Evolutionary conservation across 2,329 filamentous ascomycete species (phyloP).

Genomic region (Xylariales sp.): DNA sequence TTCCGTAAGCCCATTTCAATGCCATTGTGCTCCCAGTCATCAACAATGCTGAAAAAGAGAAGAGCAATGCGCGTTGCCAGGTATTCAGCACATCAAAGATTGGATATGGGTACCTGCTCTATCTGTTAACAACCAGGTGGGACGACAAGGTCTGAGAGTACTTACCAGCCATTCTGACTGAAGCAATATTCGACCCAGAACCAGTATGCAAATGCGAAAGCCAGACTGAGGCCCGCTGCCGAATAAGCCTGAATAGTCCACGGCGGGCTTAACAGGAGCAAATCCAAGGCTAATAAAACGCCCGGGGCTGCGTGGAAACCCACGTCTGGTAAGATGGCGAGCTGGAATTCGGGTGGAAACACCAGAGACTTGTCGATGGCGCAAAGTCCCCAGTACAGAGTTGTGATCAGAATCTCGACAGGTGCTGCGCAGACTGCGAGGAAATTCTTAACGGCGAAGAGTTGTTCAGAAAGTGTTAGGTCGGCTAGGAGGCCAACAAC

Average conservation of each 20-base stretch:
- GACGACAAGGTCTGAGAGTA: neutral
- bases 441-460: slow-evolving; percentile 65
- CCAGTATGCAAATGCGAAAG: slow-evolving; percentile 66
- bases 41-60: slow-evolving; percentile 61
- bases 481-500: slow-evolving; percentile 59
- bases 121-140: neutral
- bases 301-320: slow-evolving; percentile 65
- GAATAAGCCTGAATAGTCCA: slow-evolving; percentile 62
- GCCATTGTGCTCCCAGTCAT: slow-evolving; percentile 67
- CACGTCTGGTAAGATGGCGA: slow-evolving; percentile 54
- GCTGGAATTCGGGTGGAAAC: slow-evolving; percentile 48
- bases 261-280: slow-evolving; percentile 66
- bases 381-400: slow-evolving; percentile 69
- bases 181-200: slow-evolving; percentile 73
- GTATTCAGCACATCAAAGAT: slow-evolving; percentile 68
- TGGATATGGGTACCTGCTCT: slow-evolving; percentile 74
- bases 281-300: slow-evolving; percentile 58
- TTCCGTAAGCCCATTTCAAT: slow-evolving; percentile 66
- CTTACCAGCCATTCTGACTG: slow-evolving; percentile 59
- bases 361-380: slow-evolving; percentile 50
- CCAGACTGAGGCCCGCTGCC: slow-evolving; percentile 52
- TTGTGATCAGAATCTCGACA: slow-evolving; percentile 64
- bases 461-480: slow-evolving; percentile 48
- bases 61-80: slow-evolving; percentile 62
- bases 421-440: slow-evolving; percentile 63